Base-by-base conservation (phyloP, 257 asterid species). In the Schizonepeta tenuifolia region DNA sequence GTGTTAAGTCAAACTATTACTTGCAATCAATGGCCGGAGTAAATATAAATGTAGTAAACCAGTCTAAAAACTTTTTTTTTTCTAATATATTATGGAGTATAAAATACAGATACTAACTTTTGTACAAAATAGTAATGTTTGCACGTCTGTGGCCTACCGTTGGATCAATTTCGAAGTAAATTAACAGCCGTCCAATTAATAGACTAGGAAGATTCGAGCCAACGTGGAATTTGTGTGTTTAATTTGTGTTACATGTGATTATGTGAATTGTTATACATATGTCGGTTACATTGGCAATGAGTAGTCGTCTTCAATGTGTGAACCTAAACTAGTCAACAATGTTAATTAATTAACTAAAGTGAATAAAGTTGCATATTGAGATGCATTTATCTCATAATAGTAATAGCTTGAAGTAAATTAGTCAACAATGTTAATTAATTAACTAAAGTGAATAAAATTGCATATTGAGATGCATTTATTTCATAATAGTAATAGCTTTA, bases 381-480 rank as follows among this genome's bases (percentile, higher is more conserved):
- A 54, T 60, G 6, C 17, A n/a, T 53, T 51, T 21, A 40, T 51
- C 12, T 60, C 62, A 35, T 12, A 31, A 9, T 17, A 41, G 66
- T 57, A 72, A 31, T 22, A 35, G 43, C 5, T 68, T 67, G 46
- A 38, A 69, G n/a, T 1, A 14, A 5, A 22, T 10, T 17, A 66
- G 81, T 77, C 81, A 77, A 72, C 74, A 56, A 65, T 53, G 33
- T 7, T 31, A 31, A n/a, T n/a, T n/a, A n/a, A n/a, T n/a, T n/a
- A n/a, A n/a, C n/a, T n/a, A n/a, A n/a, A 69, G 47, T 21, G 4
- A 41, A 9, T 24, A 4, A 60, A 13, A 6, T 68, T 67, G 55
- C 49, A 69, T 53, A 35, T 44, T 28, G 41, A 70, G 17, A 54
- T 60, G 6, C 17, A n/a, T 53, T 51, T 21, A 40, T 51, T 18